Evolutionary conservation across 2,329 filamentous ascomycete genomes (phyloP).

Genomic region (Sporothrix pseudoabietina): DNA sequence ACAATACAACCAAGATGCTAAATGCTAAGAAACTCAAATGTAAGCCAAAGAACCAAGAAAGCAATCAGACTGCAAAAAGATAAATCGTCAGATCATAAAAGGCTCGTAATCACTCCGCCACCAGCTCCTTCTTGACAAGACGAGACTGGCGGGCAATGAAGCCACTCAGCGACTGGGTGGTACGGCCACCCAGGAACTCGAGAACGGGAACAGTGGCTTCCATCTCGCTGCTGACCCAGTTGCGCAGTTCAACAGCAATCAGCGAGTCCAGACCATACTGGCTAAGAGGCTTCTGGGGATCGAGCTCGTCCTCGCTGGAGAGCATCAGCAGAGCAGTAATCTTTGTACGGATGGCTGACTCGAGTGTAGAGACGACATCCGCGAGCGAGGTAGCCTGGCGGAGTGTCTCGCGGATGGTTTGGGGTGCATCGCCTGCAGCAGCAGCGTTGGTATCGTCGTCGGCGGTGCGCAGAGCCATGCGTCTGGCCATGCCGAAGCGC

Average conservation of each 20-base stretch:
- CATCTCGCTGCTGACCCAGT: slow-evolving; percentile 35
- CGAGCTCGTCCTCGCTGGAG: slow-evolving; percentile 30
- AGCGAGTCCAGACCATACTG: slow-evolving; percentile 35
- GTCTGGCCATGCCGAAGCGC: slow-evolving; percentile 32
- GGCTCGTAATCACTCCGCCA: background rate
- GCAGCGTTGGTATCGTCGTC: background rate
- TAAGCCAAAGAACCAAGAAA: background rate
- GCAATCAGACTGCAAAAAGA: background rate
- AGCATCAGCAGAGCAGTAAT: slow-evolving; percentile 32
- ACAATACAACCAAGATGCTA: background rate
- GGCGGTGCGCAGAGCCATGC: slow-evolving; percentile 20
- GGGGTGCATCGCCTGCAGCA: background rate
- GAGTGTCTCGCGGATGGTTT: slow-evolving; percentile 30
- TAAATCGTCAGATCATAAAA: background rate
- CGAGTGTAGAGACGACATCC: slow-evolving; percentile 25
- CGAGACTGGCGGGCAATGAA: slow-evolving; percentile 34
- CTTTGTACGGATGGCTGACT: slow-evolving; percentile 30
- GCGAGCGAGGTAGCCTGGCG: slow-evolving; percentile 20
- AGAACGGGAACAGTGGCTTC: slow-evolving; percentile 34
- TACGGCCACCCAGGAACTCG: slow-evolving; percentile 33
- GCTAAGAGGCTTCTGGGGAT: slow-evolving; percentile 30
- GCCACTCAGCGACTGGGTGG: slow-evolving; percentile 29
- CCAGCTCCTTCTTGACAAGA: slow-evolving; percentile 31
- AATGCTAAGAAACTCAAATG: no score
- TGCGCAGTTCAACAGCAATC: slow-evolving; percentile 34